Evolutionary conservation across 73 alveolate species (phyloP), one percentile per base, ranked within the genome.

Genomic region (Paramecium sonneborni): DNA sequence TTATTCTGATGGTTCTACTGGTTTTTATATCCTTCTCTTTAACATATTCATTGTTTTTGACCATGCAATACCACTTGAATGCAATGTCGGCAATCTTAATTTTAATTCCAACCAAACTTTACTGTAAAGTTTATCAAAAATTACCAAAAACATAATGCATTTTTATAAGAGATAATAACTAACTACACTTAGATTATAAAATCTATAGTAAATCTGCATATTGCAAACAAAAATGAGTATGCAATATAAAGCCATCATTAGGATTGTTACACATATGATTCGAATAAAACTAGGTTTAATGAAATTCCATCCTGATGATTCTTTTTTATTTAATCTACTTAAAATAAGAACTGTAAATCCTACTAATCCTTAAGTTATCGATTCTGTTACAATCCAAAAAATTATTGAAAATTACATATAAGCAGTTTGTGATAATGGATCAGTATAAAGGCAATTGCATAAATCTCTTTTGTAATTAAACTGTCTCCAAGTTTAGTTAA

Each of bases 51-150:
- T 41, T 5, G 46, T 23, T 43, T 23, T 26, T 7, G 62, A 38
- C 90, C 90, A 79, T 3, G 46, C 90, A 23, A 79, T 79, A 15
- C 72, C 72, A 26, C 55, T 32, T 12, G 76, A 43, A 79, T 79
- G 90, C 76, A 79, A 79, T 39, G 37, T 30, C n/a, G 69, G 72
- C 30, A 79, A 44, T 24, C 90, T 79, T 28, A 79, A 20, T 43
- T 79, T 79, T n/a, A 79, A 34, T 24, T 79, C 90, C 37, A 79
- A 44, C 90, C 90, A 79, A 6, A 79, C 55, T 79, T 79, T 79
- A 23, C 90, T 79, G 21, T 79, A 79, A 12, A 79, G 24, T 46
- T 62, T 39, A 79, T 79, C 90, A 43, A 79, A 79, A 6, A 79
- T 46, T 11, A 79, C 5, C 18, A 79, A 30, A 62, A 79, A 79